A percentile compares a stretch with the other conserved stretches of the same genome.
These are phyloP conservation scores for Bolboschoenus planiculmis DNA, from an alignment of 176 grass and related monocot genomes.

Conservation along the genomic window DNA sequence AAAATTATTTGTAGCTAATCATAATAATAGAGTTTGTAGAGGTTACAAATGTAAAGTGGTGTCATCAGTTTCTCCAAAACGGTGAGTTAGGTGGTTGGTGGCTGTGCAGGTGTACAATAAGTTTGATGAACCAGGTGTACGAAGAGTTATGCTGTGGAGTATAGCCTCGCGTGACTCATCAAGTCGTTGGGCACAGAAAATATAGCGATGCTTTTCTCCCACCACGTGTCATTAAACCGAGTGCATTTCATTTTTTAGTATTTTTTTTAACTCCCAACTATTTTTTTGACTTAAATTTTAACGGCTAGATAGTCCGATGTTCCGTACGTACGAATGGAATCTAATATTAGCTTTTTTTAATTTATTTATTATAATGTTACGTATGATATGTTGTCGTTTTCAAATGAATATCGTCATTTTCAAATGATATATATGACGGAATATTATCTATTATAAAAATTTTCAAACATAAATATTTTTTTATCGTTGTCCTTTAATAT, in stretches of 20 bases:
- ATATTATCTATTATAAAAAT: neutral
- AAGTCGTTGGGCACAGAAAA: slow-evolving; percentile 16
- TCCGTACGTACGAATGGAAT: neutral
- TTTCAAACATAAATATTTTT: neutral
- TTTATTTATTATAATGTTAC: neutral
- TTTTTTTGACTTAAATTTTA: neutral
- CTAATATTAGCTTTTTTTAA: neutral
- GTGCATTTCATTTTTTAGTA: neutral
- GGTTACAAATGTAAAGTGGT: neutral
- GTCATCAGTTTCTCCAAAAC: neutral
- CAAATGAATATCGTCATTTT: neutral
- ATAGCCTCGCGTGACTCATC: neutral
- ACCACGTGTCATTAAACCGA: neutral
- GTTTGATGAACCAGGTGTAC: neutral
- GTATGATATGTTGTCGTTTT: neutral
- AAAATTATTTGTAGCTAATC: neutral
- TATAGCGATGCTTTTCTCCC: neutral
- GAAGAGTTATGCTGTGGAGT: neutral
- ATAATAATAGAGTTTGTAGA: neutral
- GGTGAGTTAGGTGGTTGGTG: slow-evolving; percentile 14
- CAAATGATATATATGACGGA: neutral
- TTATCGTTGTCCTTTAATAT: neutral
- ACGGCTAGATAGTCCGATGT: neutral
- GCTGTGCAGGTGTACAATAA: neutral
- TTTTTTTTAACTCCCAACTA: neutral